Base-by-base conservation (phyloP, 2,329 filamentous ascomycete species). In the Paraphaeosphaeria minitans region DNA sequence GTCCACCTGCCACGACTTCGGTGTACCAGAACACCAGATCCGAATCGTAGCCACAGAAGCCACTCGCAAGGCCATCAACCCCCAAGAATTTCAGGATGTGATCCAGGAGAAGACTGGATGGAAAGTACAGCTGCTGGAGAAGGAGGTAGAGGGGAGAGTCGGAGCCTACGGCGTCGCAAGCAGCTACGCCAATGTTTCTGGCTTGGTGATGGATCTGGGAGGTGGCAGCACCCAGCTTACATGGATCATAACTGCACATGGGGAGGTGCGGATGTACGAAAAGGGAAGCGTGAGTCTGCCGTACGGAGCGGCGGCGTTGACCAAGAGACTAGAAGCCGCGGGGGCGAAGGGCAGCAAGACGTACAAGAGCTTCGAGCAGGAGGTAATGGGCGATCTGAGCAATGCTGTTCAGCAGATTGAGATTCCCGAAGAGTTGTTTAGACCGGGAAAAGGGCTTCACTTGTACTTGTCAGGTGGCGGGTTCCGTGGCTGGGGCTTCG, bases 401-500 rank as follows among this genome's bases (percentile, higher is more conserved):
- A 76, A 80, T 12, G 88, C 90, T 1, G 90, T 91, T 58, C 74
- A 78, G 16, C 73, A 78, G 29, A 78, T 91, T 4, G 76, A 81
- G 6, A 77, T 90, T 0, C 86, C 93, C 0, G 71, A 77, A 13
- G 77, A 81, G 16, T 75, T 87, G 6, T 62, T 81, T 1, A 71
- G 81, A 13, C 67, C 75, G 5, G 57, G 58, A 27, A 58, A 67
- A n/a, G 72, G 72, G 1, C 66, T 76, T 8, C 86, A 89, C 35
- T 81, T 97, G 9, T 97, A 93, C 73, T 87, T 97, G 57, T 96
- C 91, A 62, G 93, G 93, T 45, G 93, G 93, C 24, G 93, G 93
- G 0, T 96, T 97, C 72, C 83, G 93, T 37, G 93, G 93, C 16
- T 97, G 96, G 82, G 93, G 93, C 7, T 96, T 92, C 75, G 87